These are phyloP conservation scores for Brettanomyces bruxellensis DNA, from an alignment of 805 yeast species.

Conservation along the genomic window DNA sequence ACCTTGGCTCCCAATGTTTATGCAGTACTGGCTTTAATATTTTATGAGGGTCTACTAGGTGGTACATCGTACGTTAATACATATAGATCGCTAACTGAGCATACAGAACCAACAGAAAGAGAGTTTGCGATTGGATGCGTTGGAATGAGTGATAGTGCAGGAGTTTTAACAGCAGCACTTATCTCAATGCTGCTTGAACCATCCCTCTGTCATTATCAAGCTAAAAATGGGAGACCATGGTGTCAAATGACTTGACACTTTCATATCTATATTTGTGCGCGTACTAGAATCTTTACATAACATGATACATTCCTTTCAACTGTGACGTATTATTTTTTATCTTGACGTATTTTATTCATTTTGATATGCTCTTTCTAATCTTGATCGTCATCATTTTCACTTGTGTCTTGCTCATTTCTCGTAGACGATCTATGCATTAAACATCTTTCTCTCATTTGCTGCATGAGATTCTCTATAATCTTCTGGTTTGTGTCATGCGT, in stretches of 20 bases:
- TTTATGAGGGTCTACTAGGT: constrained; percentile 87
- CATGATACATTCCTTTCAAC: not conserved
- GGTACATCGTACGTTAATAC: constrained; percentile 90
- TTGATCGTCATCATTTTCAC: too few relatives aligned
- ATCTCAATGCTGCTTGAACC: constrained; percentile 71
- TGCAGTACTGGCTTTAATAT: constrained; percentile 49
- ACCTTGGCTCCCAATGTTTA: constrained; percentile 53
- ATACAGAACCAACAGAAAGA: constrained; percentile 39
- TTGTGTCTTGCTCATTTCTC: not conserved
- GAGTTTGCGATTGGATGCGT: constrained; percentile 81
- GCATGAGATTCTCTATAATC: constrained; percentile 45
- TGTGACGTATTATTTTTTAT: too few relatives aligned
- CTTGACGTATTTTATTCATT: too few relatives aligned
- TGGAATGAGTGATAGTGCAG: constrained; percentile 76
- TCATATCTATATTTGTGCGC: not conserved
- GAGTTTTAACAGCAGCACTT: constrained; percentile 74
- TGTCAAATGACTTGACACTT: constrained; percentile 34
- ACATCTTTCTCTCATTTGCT: constrained; percentile 19
- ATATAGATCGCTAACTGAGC: constrained; percentile 65
- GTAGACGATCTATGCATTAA: not conserved
- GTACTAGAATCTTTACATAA: not conserved
- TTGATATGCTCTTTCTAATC: too few relatives aligned
- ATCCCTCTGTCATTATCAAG: constrained; percentile 61
- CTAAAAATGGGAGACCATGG: constrained; percentile 68
- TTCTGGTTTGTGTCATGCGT: constrained; percentile 48